phyloP scores from a whole-genome alignment of 352 stramenopile genomes.

The Pythium monospermum region DNA sequence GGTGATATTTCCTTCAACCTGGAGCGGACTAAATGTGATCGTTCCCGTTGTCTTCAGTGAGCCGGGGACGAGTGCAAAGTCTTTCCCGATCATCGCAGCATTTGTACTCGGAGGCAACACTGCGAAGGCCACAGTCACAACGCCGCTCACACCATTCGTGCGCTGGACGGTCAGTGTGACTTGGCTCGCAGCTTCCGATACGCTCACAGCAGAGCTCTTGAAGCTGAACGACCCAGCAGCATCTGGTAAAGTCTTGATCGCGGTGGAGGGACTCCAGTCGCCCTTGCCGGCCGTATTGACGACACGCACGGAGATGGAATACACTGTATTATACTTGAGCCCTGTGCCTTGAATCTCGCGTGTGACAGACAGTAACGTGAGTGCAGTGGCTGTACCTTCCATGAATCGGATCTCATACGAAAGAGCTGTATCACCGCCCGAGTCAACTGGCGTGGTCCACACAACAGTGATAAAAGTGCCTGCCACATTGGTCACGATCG shows the following conservation, averaged over 20 bases:
- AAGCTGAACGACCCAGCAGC: conserved; percentile 53
- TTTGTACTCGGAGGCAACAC: conserved; percentile 1
- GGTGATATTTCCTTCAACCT: conserved; percentile 20
- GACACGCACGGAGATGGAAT: conserved; percentile 32
- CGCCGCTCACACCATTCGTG: conserved; percentile 38
- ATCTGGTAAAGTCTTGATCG: conserved; percentile 35
- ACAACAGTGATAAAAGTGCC: conserved; percentile 34
- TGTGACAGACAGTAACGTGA: conserved; percentile 1
- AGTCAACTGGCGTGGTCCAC: conserved; percentile 36
- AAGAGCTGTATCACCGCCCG: conserved; percentile 33
- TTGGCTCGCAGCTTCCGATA: conserved; percentile 38
- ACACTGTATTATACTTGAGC: conserved; percentile 34
- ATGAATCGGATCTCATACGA: conserved; percentile 17
- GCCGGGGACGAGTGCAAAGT: conserved; percentile 26
- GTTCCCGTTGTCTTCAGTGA: conserved; percentile 16
- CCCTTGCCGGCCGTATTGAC: conserved; percentile 29
- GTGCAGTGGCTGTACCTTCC: background rate
- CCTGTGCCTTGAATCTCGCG: conserved; percentile 9
- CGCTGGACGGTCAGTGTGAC: conserved; percentile 33
- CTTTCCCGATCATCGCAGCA: conserved; percentile 26
- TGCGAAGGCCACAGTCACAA: conserved; percentile 28
- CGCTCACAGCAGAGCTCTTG: conserved; percentile 7
- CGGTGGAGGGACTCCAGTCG: conserved; percentile 27
- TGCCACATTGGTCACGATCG: conserved; percentile 19
- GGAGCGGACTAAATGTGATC: conserved; percentile 31